Conservation (phyloP, 225 moss, liverwort and hornwort genomes). For the Pseudoscleropodium purum region DNA sequence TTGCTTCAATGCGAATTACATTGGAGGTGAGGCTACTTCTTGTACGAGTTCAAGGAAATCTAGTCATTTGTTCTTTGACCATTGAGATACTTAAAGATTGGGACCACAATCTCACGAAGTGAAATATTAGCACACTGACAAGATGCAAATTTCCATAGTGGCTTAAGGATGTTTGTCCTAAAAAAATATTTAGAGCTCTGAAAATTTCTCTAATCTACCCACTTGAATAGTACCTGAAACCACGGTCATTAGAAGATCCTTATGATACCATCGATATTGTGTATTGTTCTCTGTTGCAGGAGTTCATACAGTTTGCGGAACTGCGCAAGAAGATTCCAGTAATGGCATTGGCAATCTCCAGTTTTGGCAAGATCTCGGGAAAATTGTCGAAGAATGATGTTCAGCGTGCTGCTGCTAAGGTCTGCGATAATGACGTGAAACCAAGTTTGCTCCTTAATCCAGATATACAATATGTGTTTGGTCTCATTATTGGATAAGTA, state of each 20-base stretch:
- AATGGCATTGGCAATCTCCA: conserved; percentile 63
- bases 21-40: conserved; percentile 34
- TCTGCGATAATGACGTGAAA: neutral
- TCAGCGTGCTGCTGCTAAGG: conserved; percentile 76
- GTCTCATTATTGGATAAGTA: neutral
- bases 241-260: neutral
- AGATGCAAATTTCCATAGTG: neutral
- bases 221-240: neutral
- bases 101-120: neutral
- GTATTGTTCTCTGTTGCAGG: conserved; percentile 23
- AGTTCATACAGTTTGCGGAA: conserved; percentile 62
- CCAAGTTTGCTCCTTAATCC: neutral
- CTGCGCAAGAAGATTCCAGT: conserved; percentile 65
- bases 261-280: neutral
- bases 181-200: neutral
- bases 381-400: conserved; percentile 55
- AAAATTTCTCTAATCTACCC: neutral
- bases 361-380: conserved; percentile 58
- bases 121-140: neutral
- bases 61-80: neutral
- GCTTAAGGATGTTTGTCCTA: neutral
- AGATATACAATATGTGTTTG: neutral
- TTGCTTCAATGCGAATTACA: conserved; percentile 45
- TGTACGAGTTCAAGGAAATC: neutral
- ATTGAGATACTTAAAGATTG: neutral